Conservation (phyloP, 129 eudicot genomes). For the sunflower (Helianthus annuus) region DNA sequence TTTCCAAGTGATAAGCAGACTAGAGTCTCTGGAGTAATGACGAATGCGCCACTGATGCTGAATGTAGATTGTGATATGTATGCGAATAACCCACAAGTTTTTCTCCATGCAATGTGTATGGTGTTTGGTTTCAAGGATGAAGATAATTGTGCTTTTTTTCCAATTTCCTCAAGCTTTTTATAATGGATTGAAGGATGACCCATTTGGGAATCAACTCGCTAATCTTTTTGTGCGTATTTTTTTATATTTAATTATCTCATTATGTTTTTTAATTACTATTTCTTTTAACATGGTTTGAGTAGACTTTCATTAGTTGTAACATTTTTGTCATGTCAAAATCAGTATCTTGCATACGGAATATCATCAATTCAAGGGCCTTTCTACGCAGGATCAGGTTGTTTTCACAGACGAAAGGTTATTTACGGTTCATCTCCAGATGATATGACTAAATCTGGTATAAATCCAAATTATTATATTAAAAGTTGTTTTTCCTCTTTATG, state of each 20-base stretch:
- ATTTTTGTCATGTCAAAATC: too few species aligned
- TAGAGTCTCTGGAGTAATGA: slow-evolving; percentile 68
- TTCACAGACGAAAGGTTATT: too few species aligned
- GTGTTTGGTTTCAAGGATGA: slow-evolving; percentile 37
- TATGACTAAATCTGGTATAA: too few species aligned
- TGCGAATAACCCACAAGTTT: slow-evolving; percentile 52
- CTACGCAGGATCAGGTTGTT: too few species aligned
- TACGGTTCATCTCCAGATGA: too few species aligned
- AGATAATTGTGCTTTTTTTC: slow-evolving; percentile 43
- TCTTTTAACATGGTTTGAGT: too few species aligned
- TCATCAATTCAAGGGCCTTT: too few species aligned
- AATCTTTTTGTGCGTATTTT: slow-evolving; percentile 13
- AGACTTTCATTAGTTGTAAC: too few species aligned
- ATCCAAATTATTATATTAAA: background rate
- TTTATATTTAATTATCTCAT: background rate
- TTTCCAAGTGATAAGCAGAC: slow-evolving; percentile 32
- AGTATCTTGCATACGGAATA: too few species aligned
- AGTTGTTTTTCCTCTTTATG: background rate
- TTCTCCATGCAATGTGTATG: slow-evolving; percentile 65
- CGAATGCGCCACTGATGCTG: slow-evolving; percentile 64
- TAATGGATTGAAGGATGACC: slow-evolving; percentile 55
- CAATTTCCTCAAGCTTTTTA: slow-evolving; percentile 67
- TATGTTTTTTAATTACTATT: too few species aligned
- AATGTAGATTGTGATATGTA: slow-evolving; percentile 75
- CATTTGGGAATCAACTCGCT: slow-evolving; percentile 47